Evolutionary conservation across 1,284 basidiomycete species (phyloP).

Genomic region (Apiotrichum sp.): DNA sequence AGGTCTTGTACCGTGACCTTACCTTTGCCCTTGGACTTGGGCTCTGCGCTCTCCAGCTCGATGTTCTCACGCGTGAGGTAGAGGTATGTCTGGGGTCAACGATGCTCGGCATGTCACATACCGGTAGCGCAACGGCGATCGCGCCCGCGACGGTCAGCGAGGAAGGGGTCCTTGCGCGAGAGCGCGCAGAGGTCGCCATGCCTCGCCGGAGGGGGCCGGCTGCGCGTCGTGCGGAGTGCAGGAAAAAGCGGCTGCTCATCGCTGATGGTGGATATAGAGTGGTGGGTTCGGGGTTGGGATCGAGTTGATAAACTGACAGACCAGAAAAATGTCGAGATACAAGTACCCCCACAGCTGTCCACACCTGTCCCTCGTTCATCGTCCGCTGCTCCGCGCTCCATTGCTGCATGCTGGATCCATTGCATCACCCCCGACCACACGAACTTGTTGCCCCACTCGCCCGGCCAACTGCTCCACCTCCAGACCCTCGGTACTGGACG

Average conservation of each 20-base stretch:
- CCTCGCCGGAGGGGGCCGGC: not conserved
- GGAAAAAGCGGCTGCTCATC: conserved; percentile 6
- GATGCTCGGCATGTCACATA: not conserved
- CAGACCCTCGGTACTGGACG: no score
- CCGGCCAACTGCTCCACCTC: no score
- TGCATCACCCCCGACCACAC: no score
- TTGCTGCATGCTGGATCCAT: no score
- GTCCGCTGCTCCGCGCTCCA: no score
- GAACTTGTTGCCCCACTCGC: no score
- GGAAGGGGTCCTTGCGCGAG: not conserved
- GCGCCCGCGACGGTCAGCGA: conserved; percentile 4
- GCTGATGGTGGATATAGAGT: not conserved
- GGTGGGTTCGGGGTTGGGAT: not conserved
- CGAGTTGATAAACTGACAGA: no score
- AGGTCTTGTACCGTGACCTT: conserved; percentile 28
- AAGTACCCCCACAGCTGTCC: no score
- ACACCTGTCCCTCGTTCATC: no score
- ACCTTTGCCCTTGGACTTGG: not conserved
- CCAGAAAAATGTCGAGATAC: no score
- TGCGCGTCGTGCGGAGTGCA: not conserved
- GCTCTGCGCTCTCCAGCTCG: conserved; percentile 1
- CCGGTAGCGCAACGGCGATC: conserved; percentile 4
- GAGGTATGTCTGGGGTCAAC: conserved; percentile 2
- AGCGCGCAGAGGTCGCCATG: conserved; percentile 1
- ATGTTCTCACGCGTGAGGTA: conserved; percentile 2